Evolutionary conservation across 2,329 filamentous ascomycete genomes (phyloP).

Genomic region (Aspergillus sp.): DNA sequence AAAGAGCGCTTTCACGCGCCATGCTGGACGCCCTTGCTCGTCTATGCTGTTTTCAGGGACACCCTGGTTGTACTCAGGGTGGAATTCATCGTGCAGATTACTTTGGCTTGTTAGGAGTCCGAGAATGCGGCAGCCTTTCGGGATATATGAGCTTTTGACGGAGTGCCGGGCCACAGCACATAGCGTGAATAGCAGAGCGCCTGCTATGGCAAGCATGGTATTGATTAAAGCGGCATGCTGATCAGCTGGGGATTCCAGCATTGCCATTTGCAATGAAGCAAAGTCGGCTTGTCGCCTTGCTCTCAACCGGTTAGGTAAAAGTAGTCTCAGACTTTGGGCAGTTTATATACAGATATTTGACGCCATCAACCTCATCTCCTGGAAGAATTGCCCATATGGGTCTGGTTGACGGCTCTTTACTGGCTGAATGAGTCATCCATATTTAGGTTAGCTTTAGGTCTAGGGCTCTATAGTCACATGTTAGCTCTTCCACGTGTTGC

Average conservation of each 20-base stretch:
- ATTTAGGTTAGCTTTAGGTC: conserved; percentile 1
- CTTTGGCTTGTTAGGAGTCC: conserved; percentile 47
- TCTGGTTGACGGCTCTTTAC: not conserved
- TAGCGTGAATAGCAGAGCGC: not conserved
- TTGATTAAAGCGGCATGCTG: conserved; percentile 6
- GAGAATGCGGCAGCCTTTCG: conserved; percentile 53
- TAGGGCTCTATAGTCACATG: not conserved
- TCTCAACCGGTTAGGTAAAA: not conserved
- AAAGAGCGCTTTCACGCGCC: conserved; percentile 67
- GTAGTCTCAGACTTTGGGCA: not conserved
- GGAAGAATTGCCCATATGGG: no score
- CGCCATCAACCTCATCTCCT: no score
- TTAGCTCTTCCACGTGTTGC: not conserved
- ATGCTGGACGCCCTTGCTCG: conserved; percentile 35
- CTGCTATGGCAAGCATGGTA: not conserved
- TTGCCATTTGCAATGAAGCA: not conserved
- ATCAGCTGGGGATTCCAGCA: not conserved
- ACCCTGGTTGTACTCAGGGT: conserved; percentile 49
- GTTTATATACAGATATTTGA: not conserved
- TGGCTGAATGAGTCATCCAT: not conserved
- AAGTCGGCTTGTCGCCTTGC: not conserved
- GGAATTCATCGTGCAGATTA: conserved; percentile 59
- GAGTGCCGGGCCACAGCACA: not conserved
- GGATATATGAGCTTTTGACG: conserved; percentile 15
- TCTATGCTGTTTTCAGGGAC: conserved; percentile 31